Conservation (phyloP, 2,329 filamentous ascomycete genomes). For the Colletotrichum cereale region DNA sequence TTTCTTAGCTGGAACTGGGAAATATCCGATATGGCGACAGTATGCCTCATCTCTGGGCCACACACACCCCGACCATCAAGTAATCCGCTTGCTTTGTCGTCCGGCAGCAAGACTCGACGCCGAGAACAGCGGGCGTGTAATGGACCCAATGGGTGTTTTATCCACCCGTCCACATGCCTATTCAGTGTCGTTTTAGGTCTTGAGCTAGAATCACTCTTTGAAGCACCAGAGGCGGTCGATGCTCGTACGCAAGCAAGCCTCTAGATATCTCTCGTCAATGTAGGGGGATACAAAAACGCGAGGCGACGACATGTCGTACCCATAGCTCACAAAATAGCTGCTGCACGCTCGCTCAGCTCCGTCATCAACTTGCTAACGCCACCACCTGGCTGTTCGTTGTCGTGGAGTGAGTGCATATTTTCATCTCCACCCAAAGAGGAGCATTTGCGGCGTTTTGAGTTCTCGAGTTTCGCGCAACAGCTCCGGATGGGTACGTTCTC, state of each 20-base stretch:
- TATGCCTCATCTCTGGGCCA: background rate
- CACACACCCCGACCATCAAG: background rate
- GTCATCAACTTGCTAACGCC: background rate
- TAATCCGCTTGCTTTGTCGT: slow-evolving; percentile 1
- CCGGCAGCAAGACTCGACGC: background rate
- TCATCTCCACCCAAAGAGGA: background rate
- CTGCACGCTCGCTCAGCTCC: background rate
- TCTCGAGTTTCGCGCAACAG: slow-evolving; percentile 8
- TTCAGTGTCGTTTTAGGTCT: slow-evolving; percentile 1
- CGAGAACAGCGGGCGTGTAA: slow-evolving; percentile 19
- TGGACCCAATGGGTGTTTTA: slow-evolving; percentile 15
- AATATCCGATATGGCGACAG: slow-evolving; percentile 16
- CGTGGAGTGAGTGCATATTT: background rate
- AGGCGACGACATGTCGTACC: background rate
- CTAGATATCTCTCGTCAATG: background rate
- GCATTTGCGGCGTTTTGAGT: slow-evolving; percentile 9
- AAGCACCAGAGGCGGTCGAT: slow-evolving; percentile 3
- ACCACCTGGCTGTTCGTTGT: too few relatives aligned
- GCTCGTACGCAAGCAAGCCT: background rate
- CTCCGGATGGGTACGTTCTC: slow-evolving; percentile 2
- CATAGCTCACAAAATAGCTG: background rate
- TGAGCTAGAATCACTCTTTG: slow-evolving; percentile 1
- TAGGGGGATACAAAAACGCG: background rate
- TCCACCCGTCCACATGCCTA: background rate
- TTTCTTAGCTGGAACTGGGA: background rate